Evolutionary conservation across 352 stramenopile species (phyloP).

Genomic region (Pythium phragmitis): DNA sequence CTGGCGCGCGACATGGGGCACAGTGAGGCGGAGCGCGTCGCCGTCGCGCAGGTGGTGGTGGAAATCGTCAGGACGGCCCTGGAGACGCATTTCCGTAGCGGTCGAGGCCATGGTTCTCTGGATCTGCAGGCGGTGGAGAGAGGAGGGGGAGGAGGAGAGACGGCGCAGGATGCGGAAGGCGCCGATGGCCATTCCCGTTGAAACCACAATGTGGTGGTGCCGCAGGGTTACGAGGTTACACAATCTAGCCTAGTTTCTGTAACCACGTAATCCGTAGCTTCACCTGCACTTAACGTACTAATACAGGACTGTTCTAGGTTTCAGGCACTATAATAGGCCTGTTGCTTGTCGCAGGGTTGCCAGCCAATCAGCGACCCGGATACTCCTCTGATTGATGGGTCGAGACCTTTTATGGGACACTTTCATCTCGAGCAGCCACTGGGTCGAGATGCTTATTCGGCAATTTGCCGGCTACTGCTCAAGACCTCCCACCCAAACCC

Average conservation of each 20-base stretch:
- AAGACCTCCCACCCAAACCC: no score
- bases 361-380: no score
- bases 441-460: no score
- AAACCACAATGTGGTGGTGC: slow-evolving; percentile 19
- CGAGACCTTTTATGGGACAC: no score
- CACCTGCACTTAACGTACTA: no score
- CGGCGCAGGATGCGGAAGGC: slow-evolving; percentile 10
- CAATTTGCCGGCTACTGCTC: no score
- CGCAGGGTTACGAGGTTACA: background rate
- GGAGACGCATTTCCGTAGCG: slow-evolving; percentile 18
- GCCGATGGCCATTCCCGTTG: slow-evolving; percentile 12
- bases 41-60: slow-evolving; percentile 97
- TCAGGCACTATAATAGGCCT: no score
- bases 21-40: slow-evolving; percentile 80
- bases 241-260: background rate
- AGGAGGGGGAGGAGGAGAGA: background rate
- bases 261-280: background rate
- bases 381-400: no score
- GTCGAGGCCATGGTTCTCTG: background rate
- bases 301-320: no score
- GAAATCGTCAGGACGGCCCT: slow-evolving; percentile 91
- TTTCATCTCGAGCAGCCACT: no score
- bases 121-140: background rate
- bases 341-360: no score
- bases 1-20: slow-evolving; percentile 76